Base-by-base conservation (phyloP, 805 yeast genomes). In the Monosporozyma siamensis region DNA sequence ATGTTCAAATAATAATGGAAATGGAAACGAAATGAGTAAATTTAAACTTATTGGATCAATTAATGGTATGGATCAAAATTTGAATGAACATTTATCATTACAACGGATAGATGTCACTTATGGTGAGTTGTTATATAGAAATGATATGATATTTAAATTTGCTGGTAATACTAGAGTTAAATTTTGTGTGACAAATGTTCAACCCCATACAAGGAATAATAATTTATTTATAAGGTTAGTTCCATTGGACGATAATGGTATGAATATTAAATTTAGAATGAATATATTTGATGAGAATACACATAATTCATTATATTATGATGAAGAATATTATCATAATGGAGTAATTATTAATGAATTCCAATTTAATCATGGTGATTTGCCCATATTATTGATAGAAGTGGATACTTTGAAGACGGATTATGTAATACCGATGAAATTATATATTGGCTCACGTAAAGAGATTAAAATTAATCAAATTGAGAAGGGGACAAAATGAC, bases 41-140 rank as follows among this genome's bases (percentile, higher is more conserved):
- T 50, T 42, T 34, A 50, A 46, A 22, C 21, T 52, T 15, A 25
- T 44, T n/a, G 47, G 41, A 4, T 5, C 43, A 5, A 10, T 22
- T 11, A 21, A 10, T 4, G 37, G 21, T 18, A 18, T 9, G 6
- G 14, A 32, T 18, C 11, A 15, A 8, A 7, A 18, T 11, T 32
- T 32, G 18, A 32, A 17, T 18, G 7, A 9, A 8, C 17, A 32
- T 2, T 32, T 32, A 32, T 8, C 22, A 9, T 32, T 32, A 18
- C 12, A 32, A 18, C 17, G 47, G 36, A 44, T 48, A 3, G 51
- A 34, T 36, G 44, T 43, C 7, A 50, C 48, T 21, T 56, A 42
- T 44, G 61, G 59, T n/a, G 53, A 51, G 4, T 39, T 51, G 7
- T 52, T 55, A 5, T 50, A 52, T 26, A 58, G 56, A 15, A 17